Percentiles rank a stretch among this genome's conserved stretches.
phyloP scores from a whole-genome alignment of 2,329 filamentous ascomycete genomes.

The Venturia pyrina region DNA sequence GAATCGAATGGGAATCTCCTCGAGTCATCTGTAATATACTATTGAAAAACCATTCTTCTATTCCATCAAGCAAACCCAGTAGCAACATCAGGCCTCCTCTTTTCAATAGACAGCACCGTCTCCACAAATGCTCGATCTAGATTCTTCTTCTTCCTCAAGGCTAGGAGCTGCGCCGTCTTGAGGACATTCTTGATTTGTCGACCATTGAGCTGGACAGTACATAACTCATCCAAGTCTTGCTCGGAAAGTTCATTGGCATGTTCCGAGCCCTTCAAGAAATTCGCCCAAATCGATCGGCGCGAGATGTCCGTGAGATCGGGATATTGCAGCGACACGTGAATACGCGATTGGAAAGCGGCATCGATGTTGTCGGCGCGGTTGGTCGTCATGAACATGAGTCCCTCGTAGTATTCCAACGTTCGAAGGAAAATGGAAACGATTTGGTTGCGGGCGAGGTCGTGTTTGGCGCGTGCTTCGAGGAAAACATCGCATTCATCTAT shows the following conservation, averaged over 20 bases:
- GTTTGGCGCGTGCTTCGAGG: conserved; percentile 39
- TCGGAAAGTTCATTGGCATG: conserved; percentile 18
- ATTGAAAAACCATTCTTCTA: neutral
- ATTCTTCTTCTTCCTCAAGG: conserved; percentile 13
- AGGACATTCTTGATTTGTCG: conserved; percentile 40
- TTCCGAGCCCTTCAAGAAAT: conserved; percentile 27
- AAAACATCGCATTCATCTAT: conserved; percentile 53
- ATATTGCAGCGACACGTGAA: conserved; percentile 40
- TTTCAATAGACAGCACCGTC: neutral
- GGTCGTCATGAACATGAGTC: conserved; percentile 35
- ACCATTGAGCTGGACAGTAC: conserved; percentile 35
- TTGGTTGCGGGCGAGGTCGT: conserved; percentile 16
- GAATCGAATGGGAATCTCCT: too few relatives aligned
- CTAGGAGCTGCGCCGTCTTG: conserved; percentile 29
- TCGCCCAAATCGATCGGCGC: conserved; percentile 35
- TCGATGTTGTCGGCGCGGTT: conserved; percentile 31
- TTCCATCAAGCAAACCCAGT: neutral
- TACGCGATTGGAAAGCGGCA: conserved; percentile 31
- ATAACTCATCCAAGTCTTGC: conserved; percentile 30
- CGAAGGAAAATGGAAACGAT: conserved; percentile 16
- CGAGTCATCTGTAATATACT: neutral
- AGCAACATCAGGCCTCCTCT: conserved; percentile 5
- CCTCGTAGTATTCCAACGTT: conserved; percentile 20
- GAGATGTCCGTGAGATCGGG: conserved; percentile 29
- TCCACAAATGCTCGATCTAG: conserved; percentile 2